Base-by-base conservation (phyloP, 352 stramenopile species). In the Phytophthora pini region DNA sequence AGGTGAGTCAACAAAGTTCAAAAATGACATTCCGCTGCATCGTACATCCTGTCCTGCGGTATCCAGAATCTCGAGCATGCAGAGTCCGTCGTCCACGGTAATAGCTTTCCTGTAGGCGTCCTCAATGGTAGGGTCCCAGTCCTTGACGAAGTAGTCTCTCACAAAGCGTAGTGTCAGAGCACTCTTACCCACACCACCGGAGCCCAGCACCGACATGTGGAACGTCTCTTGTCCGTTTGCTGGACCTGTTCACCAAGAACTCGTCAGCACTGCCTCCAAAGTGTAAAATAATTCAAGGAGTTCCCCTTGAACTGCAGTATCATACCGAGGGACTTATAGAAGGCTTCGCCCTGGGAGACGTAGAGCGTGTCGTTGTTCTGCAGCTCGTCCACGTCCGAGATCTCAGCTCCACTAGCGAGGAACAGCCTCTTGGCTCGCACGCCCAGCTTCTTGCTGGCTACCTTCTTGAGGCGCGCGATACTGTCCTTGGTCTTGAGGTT, bases 41-140 rank as follows among this genome's bases (percentile, higher is more conserved):
- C 76, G 57, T 73, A 89, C 80, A 62, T 97, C 90, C 57, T 97
- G 90, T 9, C 90, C 90, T 47, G 90, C 90, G 41, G 90, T 97
- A 50, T 97, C 90, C 49, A 97, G 74, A 65, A 97, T 95, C 70
- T 97, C 88, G 6, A 97, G 82, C 84, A 94, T 95, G 46, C 84
- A 94, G 10, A 93, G 70, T 49, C 85, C 79, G 15, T 95, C 87
- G 63, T 95, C 86, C 34, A 97, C 89, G 13, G 77, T 88, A 45
- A 97, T 80, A 29, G 87, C 87, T 79, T 96, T 96, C 48, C 88
- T 79, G 70, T 97, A 97, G 12, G 90, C 90, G 68, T 97, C 90
- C 61, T 97, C 90, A 56, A 97, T 95, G 2, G 90, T 97, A 41
- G 90, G 90, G 62, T 97, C 90, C 87, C 90, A 97, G 68, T 97